phyloP scores from a whole-genome alignment of 129 eudicot genomes.

The Chrysanthemum lavandulifolium region DNA sequence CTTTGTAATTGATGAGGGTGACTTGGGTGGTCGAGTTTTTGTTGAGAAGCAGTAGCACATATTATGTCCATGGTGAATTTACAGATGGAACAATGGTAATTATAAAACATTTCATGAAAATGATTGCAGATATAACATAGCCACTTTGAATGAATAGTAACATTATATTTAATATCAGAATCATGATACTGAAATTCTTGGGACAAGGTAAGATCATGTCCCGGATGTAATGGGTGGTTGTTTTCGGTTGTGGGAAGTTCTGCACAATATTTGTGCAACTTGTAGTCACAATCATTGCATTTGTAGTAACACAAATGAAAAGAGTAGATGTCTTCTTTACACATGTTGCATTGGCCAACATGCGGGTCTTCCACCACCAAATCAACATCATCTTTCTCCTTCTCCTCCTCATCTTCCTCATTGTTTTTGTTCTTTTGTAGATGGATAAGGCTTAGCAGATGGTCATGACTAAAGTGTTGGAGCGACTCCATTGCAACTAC shows the following conservation, averaged over 20 bases:
- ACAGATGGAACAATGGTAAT: background rate
- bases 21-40: conserved; percentile 4
- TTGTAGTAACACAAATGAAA: conserved; percentile 4
- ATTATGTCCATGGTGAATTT: conserved; percentile 3
- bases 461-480: too few species aligned
- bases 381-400: background rate
- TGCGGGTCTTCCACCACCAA: background rate
- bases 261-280: background rate
- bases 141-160: background rate
- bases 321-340: background rate
- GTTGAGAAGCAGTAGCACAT: conserved; percentile 3
- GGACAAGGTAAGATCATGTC: conserved; percentile 2
- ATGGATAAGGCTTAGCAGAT: too few species aligned
- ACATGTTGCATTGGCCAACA: background rate
- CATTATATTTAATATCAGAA: background rate
- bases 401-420: too few species aligned
- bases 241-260: conserved; percentile 1
- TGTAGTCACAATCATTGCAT: conserved; percentile 1
- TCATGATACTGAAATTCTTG: background rate
- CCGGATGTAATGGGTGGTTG: background rate
- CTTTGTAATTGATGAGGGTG: conserved; percentile 16
- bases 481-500: too few species aligned
- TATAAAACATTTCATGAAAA: background rate
- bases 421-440: too few species aligned
- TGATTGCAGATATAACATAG: background rate